Conservation (phyloP, 2,329 filamentous ascomycete species). For the Cordyceps cicadae region DNA sequence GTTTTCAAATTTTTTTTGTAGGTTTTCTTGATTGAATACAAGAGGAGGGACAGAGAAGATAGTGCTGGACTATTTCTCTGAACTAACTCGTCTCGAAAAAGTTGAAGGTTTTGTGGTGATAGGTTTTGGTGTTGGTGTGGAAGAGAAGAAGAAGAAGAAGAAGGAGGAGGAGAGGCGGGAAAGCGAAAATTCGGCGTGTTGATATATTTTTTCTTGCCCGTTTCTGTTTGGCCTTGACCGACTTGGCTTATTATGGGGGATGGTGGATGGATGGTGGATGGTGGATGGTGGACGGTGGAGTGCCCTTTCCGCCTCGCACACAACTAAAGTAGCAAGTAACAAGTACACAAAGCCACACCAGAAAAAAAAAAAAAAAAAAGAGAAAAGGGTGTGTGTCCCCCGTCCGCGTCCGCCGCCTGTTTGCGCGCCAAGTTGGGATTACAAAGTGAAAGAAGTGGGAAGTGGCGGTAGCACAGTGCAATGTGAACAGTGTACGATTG, state of each 20-base stretch:
- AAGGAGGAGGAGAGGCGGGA: background rate
- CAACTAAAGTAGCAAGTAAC: too few relatives aligned
- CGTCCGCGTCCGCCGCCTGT: background rate
- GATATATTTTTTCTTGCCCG: conserved; percentile 27
- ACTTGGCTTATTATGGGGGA: background rate
- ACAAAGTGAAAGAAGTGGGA: conserved; percentile 11
- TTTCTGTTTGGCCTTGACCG: conserved; percentile 18
- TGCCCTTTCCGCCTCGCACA: conserved; percentile 9
- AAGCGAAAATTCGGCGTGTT: conserved; percentile 26
- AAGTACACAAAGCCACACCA: conserved; percentile 10
- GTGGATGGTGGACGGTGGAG: conserved; percentile 2
- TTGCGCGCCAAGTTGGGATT: background rate
- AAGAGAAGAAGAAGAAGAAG: conserved; percentile 27
- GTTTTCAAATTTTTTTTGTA: conserved; percentile 55
- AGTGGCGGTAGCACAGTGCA: conserved; percentile 1
- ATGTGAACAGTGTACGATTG: background rate
- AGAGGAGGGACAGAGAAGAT: conserved; percentile 52
- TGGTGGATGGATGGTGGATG: background rate
- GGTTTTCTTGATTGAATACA: conserved; percentile 43
- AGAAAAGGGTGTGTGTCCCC: too few relatives aligned
- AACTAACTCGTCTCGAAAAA: conserved; percentile 37
- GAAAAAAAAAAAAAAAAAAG: too few relatives aligned
- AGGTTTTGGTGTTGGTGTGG: conserved; percentile 41
- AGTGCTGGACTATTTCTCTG: conserved; percentile 53
- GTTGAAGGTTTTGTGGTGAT: conserved; percentile 34